A percentile compares a stretch with the other conserved stretches of the same genome.
Evolutionary conservation across 768 basidiomycete genomes (phyloP).

Genomic region (Solioccasus polychromus): DNA sequence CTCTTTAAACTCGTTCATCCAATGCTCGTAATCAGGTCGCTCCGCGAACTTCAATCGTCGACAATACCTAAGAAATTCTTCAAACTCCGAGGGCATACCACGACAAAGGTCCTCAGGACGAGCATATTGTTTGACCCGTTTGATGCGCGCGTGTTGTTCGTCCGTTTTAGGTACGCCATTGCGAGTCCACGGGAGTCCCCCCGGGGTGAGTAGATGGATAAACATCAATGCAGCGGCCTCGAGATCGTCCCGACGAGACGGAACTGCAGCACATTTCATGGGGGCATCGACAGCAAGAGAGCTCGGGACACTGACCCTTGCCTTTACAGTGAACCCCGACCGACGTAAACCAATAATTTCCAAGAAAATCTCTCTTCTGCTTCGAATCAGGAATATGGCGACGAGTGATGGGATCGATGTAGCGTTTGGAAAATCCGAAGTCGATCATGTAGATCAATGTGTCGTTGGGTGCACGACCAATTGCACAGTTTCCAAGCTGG

Average conservation of each 20-base stretch:
- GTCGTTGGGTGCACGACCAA: slow-evolving; percentile 59
- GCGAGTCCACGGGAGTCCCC: slow-evolving; percentile 74
- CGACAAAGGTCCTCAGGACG: slow-evolving; percentile 65
- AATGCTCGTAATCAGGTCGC: slow-evolving; percentile 61
- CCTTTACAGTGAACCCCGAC: slow-evolving; percentile 76
- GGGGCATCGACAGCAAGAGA: slow-evolving; percentile 12
- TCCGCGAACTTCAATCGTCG: slow-evolving; percentile 67
- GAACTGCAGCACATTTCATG: slow-evolving; percentile 46
- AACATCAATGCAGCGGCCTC: slow-evolving; percentile 78
- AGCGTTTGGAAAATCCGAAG: slow-evolving; percentile 80
- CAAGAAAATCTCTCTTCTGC: slow-evolving; percentile 69
- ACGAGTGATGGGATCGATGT: slow-evolving; percentile 61
- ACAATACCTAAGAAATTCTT: slow-evolving; percentile 74
- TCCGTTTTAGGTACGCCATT: slow-evolving; percentile 77
- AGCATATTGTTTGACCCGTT: slow-evolving; percentile 59
- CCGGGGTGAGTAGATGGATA: slow-evolving; percentile 74
- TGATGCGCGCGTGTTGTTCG: slow-evolving; percentile 58
- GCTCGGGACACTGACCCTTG: slow-evolving; percentile 46
- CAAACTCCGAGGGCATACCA: slow-evolving; percentile 67
- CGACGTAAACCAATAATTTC: slow-evolving; percentile 84
- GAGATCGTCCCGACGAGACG: slow-evolving; percentile 75
- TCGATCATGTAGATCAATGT: slow-evolving; percentile 77
- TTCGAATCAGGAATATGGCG: slow-evolving; percentile 73
- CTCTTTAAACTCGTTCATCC: slow-evolving; percentile 62
- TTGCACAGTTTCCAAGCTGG: slow-evolving; percentile 72